Evolutionary conservation across 1,284 basidiomycete genomes (phyloP).

Genomic region (Kwoniella shivajii): DNA sequence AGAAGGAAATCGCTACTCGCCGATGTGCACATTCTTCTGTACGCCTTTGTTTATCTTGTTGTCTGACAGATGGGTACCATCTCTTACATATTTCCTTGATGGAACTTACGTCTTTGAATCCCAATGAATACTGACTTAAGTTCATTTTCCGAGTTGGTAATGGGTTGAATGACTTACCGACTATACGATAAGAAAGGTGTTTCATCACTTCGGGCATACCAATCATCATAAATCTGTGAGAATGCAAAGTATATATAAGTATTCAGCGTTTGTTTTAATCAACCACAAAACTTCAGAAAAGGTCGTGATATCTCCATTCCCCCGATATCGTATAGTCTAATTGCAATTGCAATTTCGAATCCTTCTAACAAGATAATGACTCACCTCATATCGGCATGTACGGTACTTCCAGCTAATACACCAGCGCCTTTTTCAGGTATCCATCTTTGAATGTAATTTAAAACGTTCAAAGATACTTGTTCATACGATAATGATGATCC

Average conservation of each 20-base stretch:
- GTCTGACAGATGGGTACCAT: slow-evolving; percentile 53
- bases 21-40: slow-evolving; percentile 44
- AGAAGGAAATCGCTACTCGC: slow-evolving; percentile 21
- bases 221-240: slow-evolving; percentile 51
- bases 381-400: slow-evolving; percentile 57
- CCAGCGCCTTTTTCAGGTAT: slow-evolving; percentile 54
- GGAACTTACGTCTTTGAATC: slow-evolving; percentile 44
- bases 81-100: slow-evolving; percentile 56
- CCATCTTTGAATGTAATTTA: slow-evolving; percentile 56
- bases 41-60: slow-evolving; percentile 33
- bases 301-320: no score
- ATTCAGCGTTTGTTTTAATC: background rate
- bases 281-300: no score
- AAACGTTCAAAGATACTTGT: slow-evolving; percentile 50
- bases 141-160: background rate
- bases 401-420: slow-evolving; percentile 57
- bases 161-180: slow-evolving; percentile 40
- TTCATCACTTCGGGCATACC: slow-evolving; percentile 56
- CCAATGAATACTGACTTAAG: background rate
- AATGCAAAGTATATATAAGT: background rate
- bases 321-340: no score
- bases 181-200: slow-evolving; percentile 58
- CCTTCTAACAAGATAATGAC: no score
- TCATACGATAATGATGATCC: slow-evolving; percentile 49
- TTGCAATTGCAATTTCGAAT: no score